Conservation (phyloP, 1,284 basidiomycete species). For the Fomitopsis pinicola region DNA sequence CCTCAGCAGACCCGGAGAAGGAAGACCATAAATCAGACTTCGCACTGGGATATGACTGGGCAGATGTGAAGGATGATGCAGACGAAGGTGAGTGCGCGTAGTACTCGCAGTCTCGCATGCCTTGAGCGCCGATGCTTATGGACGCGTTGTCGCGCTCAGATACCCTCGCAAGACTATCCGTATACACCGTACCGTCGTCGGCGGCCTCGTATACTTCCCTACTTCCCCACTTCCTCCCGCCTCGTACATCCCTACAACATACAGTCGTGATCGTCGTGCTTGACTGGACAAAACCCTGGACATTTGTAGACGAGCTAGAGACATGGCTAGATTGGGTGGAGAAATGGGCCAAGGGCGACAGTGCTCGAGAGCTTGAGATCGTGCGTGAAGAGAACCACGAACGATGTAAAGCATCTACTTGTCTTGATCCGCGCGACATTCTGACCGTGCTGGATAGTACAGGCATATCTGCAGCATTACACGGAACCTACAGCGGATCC, state of each 20-base stretch:
- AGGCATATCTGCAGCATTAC: conserved; percentile 86
- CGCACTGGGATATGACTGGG: conserved; percentile 85
- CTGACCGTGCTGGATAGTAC: conserved; percentile 50
- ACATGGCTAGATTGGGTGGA: conserved; percentile 87
- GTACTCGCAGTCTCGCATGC: not conserved
- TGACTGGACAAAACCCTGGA: conserved; percentile 96
- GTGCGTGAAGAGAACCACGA: conserved; percentile 78
- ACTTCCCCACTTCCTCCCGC: conserved; percentile 82
- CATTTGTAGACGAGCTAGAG: conserved; percentile 84
- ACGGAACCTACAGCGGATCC: conserved; percentile 73
- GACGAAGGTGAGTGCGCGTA: conserved; percentile 69
- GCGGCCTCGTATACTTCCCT: conserved; percentile 69
- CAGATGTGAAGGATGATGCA: conserved; percentile 80
- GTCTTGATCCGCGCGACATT: not conserved
- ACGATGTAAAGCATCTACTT: conserved; percentile 54
- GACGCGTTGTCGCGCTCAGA: conserved; percentile 41
- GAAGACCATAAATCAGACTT: conserved; percentile 61
- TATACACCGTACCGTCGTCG: conserved; percentile 86
- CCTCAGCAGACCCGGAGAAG: conserved; percentile 47
- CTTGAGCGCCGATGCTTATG: not conserved
- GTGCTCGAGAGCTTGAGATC: conserved; percentile 63
- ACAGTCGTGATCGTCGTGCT: conserved; percentile 84
- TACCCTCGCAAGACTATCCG: conserved; percentile 79
- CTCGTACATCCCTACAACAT: conserved; percentile 65
- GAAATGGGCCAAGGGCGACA: conserved; percentile 70